These are phyloP conservation scores for Balakata baccata DNA, from an alignment of 345 rosid genomes.

Conservation along the genomic window DNA sequence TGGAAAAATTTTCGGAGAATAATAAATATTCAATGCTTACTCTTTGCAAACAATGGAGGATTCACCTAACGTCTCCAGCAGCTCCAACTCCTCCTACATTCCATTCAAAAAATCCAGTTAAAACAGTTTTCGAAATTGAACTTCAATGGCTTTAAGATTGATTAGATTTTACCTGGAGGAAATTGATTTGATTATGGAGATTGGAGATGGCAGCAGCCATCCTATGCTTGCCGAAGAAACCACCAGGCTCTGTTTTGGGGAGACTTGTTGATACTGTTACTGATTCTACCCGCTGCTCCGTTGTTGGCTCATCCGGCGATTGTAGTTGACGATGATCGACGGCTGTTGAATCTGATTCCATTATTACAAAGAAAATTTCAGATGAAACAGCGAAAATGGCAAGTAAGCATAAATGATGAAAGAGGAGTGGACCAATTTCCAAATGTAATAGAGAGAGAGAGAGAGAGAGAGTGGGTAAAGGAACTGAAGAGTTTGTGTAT, in stretches of 20 bases:
- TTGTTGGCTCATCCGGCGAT: not conserved
- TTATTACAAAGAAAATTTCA: not conserved
- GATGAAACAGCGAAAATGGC: not conserved
- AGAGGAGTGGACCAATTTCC: no score
- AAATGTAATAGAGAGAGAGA: no score
- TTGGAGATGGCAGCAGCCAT: slow-evolving; percentile 36
- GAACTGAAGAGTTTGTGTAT: no score
- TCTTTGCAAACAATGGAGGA: slow-evolving; percentile 43
- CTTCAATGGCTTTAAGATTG: no score
- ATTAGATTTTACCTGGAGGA: slow-evolving; percentile 24
- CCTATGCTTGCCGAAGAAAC: slow-evolving; percentile 38
- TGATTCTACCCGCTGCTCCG: not conserved
- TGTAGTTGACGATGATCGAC: not conserved
- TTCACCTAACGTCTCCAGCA: slow-evolving; percentile 39
- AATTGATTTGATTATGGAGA: slow-evolving; percentile 37
- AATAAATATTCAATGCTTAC: slow-evolving; percentile 18
- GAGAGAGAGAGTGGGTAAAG: no score
- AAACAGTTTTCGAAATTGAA: not conserved
- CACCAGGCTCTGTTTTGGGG: not conserved
- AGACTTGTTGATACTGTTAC: not conserved
- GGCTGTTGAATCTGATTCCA: not conserved
- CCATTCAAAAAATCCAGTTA: no score
- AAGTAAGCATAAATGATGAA: not conserved
- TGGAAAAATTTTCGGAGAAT: not conserved
- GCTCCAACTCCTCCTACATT: slow-evolving; percentile 41